Evolutionary conservation across 176 grass and related monocot species (phyloP).

Genomic region (Carex myosuroides): DNA sequence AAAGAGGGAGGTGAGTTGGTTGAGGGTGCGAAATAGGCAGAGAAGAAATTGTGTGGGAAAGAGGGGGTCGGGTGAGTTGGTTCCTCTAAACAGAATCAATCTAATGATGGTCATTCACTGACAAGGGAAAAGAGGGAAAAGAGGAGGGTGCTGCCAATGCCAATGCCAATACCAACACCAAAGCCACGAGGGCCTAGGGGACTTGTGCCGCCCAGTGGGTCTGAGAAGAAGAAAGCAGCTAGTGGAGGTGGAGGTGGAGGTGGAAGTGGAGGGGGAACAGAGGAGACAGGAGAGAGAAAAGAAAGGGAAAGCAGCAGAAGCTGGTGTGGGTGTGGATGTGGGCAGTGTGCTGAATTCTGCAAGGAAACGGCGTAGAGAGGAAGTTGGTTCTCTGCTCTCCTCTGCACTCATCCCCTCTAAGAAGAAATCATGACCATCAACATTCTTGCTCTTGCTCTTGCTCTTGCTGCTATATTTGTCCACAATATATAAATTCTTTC

Average conservation of each 20-base stretch:
- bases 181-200: background rate
- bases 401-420: constrained; percentile 69
- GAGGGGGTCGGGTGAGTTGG: background rate
- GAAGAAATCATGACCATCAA: constrained; percentile 19
- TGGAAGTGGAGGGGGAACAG: background rate
- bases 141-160: background rate
- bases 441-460: background rate
- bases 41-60: background rate
- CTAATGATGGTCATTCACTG: background rate
- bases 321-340: background rate
- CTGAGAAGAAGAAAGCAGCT: background rate
- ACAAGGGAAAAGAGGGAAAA: background rate
- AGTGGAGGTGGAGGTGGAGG: no score
- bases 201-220: background rate
- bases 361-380: constrained; percentile 72
- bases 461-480: background rate
- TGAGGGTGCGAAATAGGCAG: background rate
- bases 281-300: constrained; percentile 9
- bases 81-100: background rate
- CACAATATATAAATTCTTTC: background rate
- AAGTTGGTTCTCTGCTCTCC: constrained; percentile 57
- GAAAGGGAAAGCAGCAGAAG: constrained; percentile 30
- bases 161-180: background rate
- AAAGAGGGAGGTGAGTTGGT: background rate
- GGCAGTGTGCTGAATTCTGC: constrained; percentile 41